These are phyloP conservation scores for Neurospora sp. DNA, from an alignment of 495 filamentous ascomycete genomes.

Conservation along the genomic window DNA sequence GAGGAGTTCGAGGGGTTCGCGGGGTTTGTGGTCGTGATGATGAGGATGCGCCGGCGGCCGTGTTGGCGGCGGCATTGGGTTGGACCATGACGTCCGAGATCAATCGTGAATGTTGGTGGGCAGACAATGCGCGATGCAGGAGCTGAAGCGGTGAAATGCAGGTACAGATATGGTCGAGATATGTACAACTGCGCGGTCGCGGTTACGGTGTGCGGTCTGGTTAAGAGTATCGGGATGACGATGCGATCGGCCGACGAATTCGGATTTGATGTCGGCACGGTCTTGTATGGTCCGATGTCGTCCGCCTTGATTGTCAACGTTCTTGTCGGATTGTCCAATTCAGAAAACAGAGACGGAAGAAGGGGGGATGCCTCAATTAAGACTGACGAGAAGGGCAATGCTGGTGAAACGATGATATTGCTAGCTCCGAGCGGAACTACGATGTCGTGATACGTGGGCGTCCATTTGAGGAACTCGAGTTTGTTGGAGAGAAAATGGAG, in stretches of 20 bases:
- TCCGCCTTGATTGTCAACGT: background rate
- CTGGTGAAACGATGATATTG: background rate
- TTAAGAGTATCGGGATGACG: background rate
- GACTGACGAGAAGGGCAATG: no score
- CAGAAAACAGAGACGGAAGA: no score
- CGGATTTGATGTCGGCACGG: background rate
- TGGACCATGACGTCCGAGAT: background rate
- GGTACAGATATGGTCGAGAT: background rate
- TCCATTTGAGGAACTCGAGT: background rate
- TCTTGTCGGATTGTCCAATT: background rate
- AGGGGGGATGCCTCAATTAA: background rate
- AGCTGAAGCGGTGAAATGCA: background rate
- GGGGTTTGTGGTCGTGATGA: conserved; percentile 18
- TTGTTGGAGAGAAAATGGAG: background rate
- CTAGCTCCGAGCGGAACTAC: background rate
- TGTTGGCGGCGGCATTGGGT: background rate
- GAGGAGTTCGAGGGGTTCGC: conserved; percentile 12
- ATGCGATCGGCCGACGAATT: background rate
- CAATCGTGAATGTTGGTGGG: background rate
- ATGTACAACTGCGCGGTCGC: background rate
- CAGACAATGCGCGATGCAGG: background rate
- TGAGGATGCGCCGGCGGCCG: conserved; percentile 1
- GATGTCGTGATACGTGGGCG: background rate
- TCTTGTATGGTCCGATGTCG: background rate
- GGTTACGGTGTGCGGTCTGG: background rate